Base-by-base conservation (phyloP, 306 rosid genomes). In the Vigna hirtella region DNA sequence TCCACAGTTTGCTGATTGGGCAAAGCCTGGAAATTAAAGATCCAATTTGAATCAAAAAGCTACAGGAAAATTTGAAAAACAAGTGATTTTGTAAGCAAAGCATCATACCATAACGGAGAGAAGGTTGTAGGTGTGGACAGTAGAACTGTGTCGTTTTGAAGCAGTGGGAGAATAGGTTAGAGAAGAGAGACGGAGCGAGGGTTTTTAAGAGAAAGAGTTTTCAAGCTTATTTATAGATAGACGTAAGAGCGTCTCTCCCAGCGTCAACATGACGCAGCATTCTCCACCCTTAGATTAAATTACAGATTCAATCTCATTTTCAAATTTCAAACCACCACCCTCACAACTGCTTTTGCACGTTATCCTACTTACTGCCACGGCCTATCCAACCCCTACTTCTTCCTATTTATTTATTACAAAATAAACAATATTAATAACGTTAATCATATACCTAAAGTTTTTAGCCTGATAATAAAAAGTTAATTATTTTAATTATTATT, bases 1-100 rank as follows among this genome's bases (percentile, higher is more conserved):
- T 92, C 92, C 7, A 90, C 96, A 17, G 91, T 89, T 80, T 89
- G 92, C 84, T 92, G 96, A 75, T 87, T 89, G 4, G 97, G 97
- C 68, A 93, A 77, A 74, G 96, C 92, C 96, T 88, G 72, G 68
- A 18, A 17, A 4, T 1, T 9, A 30, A 13, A 12, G 15, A 75
- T 48, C 50, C 11, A 32, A 12, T 2, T 6, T 1, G 13, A 73
- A 58, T 42, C 17, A 36, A 58, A 4, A 24, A 1, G 43, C 1
- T 1, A 12, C 1, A 13, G 43, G 2, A 18, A 11, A 42, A 72
- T 8, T 9, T 12, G 0, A 16, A 7, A 43, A 9, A n/a, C 0
- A 6, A 14, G 2, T 0, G 65, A 20, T 17, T 7, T 2, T 4
- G 28, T 2, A 5, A 59, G 16, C 6, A 55, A 16, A 56, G 36